Conservation (phyloP, 208 protist species). For the Lotmaria passim region DNA sequence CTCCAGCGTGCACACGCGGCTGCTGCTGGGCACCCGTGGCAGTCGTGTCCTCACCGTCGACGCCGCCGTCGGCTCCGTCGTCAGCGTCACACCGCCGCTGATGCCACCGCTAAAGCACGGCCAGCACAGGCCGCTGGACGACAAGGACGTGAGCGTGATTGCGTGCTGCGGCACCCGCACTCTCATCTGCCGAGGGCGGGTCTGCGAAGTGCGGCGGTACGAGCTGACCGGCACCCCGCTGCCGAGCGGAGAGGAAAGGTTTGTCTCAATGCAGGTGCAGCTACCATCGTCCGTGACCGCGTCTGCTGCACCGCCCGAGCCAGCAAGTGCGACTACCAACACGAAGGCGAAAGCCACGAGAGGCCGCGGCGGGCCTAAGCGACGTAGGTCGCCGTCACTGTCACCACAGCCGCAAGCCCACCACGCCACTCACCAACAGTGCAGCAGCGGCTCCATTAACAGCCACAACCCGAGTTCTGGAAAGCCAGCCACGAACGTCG, state of each 20-base stretch:
- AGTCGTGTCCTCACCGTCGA: constrained; percentile 74
- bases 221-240: constrained; percentile 36
- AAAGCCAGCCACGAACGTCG: not conserved
- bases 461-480: not conserved
- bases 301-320: not conserved
- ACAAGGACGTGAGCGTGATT: constrained; percentile 55
- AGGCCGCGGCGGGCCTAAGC: not conserved
- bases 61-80: constrained; percentile 43
- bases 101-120: not conserved
- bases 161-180: constrained; percentile 51
- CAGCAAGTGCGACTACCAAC: not conserved
- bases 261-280: constrained; percentile 54
- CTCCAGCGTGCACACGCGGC: constrained; percentile 49
- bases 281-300: constrained; percentile 32
- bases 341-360: not conserved
- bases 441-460: too few species aligned
- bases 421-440: not conserved
- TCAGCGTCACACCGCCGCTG: constrained; percentile 55
- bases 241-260: constrained; percentile 72
- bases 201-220: constrained; percentile 69
- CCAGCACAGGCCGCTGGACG: not conserved
- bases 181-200: constrained; percentile 60
- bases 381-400: not conserved
- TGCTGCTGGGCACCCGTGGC: constrained; percentile 69
- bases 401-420: not conserved